Evolutionary conservation across 169 alveolate genomes (phyloP).

Genomic region (Cryptosporidium baileyi): DNA sequence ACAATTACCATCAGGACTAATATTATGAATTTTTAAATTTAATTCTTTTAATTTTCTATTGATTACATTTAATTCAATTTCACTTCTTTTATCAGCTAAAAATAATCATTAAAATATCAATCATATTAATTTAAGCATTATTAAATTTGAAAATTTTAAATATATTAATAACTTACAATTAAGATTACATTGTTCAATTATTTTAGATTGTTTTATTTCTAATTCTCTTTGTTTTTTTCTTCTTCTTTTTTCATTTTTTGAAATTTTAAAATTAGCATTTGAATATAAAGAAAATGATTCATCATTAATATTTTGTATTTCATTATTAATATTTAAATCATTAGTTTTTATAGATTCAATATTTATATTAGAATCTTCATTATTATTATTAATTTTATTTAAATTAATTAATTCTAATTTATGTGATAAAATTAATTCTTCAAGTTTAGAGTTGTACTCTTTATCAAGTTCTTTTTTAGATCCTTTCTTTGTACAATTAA

Average conservation of each 20-base stretch:
- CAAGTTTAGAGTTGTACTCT: constrained; percentile 1
- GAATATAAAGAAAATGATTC: neutral
- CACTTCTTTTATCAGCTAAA: constrained; percentile 19
- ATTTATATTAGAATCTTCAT: neutral
- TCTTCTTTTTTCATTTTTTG: constrained; percentile 10
- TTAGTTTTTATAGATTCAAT: neutral
- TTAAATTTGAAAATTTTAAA: too few species aligned
- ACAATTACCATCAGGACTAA: constrained; percentile 49
- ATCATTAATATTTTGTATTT: neutral
- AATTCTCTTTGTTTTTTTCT: constrained; percentile 25
- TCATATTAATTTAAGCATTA: neutral
- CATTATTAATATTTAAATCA: neutral
- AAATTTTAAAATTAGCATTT: constrained; percentile 1
- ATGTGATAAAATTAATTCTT: neutral
- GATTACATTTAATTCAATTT: constrained; percentile 39
- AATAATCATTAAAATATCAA: neutral
- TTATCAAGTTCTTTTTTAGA: constrained; percentile 56
- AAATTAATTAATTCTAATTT: constrained; percentile 11
- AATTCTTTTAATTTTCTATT: constrained; percentile 19
- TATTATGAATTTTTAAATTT: neutral
- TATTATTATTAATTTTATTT: neutral
- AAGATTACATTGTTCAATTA: neutral
- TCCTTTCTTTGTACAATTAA: constrained; percentile 24
- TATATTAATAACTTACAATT: constrained; percentile 22
- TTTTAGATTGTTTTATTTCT: neutral